Evolutionary conservation across 495 filamentous ascomycete genomes (phyloP), one percentile per base, ranked within the genome.

Genomic region (Podospora fimiseda): DNA sequence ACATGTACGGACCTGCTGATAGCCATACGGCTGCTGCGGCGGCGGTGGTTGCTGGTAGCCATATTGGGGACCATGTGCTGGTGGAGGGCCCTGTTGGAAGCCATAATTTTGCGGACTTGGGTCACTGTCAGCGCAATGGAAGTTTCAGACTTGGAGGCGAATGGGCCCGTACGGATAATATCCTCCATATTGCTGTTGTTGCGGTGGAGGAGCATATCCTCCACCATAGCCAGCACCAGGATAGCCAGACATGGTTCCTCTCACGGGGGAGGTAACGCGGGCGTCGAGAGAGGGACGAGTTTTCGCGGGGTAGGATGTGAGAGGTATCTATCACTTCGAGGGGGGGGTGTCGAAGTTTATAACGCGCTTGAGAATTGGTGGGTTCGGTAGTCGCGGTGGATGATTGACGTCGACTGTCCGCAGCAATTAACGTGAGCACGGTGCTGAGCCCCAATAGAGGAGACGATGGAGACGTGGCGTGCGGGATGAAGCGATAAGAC

Each of bases 1-100:
- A 36, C 23, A 43, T 39, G 19, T 16, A 38, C 53, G 19, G 30
- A 60, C 61, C 52, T 67, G 55, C 40, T 52, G 55, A 51, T 68
- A 66, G 43, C 63, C 64, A 57, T 64, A 72, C 49, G 59, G 62
- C 43, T 58, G 62, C 43, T 69, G 70, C 38, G 39, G 16, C 24
- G 67, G 73, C 19, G 67, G 67, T 2, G 63, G 70, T 51, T 78
- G 75, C 42, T 72, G 69, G 56, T 78, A 80, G 42, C 69, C 69
- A 59, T 74, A 76, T 59, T 70, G 71, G 21, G 70, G 74, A 21
- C 40, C 51, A 0, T 61, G 60, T 24, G 64, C 55, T 1, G 66
- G 62, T 19, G 60, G 40, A 36, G 60, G 38, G 22, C 21, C 22
- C 56, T 61, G 61, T 42, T 60, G 58, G 33, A 61, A 59, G 49